A percentile compares a stretch with the other conserved stretches of the same genome.
Evolutionary conservation across 768 basidiomycete species (phyloP).

Genomic region (Kwoniella sp.): DNA sequence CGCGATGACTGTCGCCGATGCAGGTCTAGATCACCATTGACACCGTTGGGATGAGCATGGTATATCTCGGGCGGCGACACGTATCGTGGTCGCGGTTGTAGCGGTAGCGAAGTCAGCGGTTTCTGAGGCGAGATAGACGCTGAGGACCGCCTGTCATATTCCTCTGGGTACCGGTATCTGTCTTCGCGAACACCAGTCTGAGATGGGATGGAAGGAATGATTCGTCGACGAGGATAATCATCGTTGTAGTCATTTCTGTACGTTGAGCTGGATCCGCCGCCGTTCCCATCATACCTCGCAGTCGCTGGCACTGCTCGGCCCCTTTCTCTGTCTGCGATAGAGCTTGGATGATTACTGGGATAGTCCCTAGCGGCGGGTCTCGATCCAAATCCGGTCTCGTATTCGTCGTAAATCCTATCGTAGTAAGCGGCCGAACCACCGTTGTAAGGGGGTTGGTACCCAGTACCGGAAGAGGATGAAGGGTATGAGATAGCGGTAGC

Average conservation of each 20-base stretch:
- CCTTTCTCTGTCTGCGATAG: not conserved
- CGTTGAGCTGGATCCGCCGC: conserved; percentile 4
- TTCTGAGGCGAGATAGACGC: not conserved
- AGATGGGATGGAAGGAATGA: not conserved
- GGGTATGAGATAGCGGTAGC: not conserved
- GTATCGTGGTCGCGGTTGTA: conserved; percentile 2
- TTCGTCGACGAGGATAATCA: not conserved
- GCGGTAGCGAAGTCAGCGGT: conserved; percentile 1
- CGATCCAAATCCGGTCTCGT: conserved; percentile 10
- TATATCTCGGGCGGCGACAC: conserved; percentile 7
- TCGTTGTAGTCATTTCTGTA: not conserved
- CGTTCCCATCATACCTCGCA: not conserved
- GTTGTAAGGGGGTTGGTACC: not conserved
- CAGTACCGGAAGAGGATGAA: not conserved
- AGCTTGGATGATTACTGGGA: not conserved
- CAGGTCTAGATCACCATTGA: not conserved
- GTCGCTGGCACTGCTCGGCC: conserved; percentile 2
- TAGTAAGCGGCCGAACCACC: conserved; percentile 13
- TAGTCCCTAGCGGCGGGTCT: not conserved
- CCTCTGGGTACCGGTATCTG: not conserved
- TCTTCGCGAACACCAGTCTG: not conserved
- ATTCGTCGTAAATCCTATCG: conserved; percentile 20
- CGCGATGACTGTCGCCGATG: not conserved
- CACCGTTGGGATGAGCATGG: not conserved
- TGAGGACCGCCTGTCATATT: not conserved